Conservation (phyloP, 768 basidiomycete genomes). For the Collybiopsis confluens region DNA sequence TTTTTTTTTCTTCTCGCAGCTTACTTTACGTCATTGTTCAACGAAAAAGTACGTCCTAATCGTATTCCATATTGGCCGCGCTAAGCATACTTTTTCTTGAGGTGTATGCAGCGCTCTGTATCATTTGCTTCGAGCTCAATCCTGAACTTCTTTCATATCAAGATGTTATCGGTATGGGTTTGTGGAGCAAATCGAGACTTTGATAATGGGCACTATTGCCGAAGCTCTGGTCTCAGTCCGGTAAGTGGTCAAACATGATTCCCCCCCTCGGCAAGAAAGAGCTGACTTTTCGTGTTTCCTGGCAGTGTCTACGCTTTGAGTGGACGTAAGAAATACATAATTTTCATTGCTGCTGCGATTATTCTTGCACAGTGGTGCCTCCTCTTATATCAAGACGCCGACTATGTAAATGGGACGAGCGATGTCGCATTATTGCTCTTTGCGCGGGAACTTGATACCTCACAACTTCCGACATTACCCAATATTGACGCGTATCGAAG, state of each 20-base stretch:
- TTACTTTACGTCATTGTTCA: background rate
- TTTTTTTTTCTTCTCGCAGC: background rate
- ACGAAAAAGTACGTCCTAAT: background rate
- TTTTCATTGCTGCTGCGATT: background rate
- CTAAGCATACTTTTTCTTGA: background rate
- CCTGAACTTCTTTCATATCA: background rate
- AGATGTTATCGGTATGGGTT: slow-evolving; percentile 10
- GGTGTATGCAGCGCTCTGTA: too few species aligned
- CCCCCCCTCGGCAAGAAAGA: background rate
- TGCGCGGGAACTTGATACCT: background rate
- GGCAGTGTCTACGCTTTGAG: slow-evolving; percentile 8
- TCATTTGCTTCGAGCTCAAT: too few species aligned
- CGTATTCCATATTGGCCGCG: background rate
- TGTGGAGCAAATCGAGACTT: slow-evolving; percentile 10
- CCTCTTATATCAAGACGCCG: slow-evolving; percentile 3
- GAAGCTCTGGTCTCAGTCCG: slow-evolving; percentile 7
- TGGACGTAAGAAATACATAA: slow-evolving; percentile 3
- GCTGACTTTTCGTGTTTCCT: background rate
- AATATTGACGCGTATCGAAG: slow-evolving; percentile 8
- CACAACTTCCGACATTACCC: slow-evolving; percentile 2
- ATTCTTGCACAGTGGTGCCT: slow-evolving; percentile 8
- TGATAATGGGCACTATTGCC: slow-evolving; percentile 9
- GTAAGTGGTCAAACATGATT: background rate
- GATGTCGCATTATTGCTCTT: slow-evolving; percentile 3
- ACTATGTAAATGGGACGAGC: slow-evolving; percentile 5